These are phyloP conservation scores for Symbiodinium pilosum DNA, from an alignment of 73 alveolate genomes.

Conservation along the genomic window DNA sequence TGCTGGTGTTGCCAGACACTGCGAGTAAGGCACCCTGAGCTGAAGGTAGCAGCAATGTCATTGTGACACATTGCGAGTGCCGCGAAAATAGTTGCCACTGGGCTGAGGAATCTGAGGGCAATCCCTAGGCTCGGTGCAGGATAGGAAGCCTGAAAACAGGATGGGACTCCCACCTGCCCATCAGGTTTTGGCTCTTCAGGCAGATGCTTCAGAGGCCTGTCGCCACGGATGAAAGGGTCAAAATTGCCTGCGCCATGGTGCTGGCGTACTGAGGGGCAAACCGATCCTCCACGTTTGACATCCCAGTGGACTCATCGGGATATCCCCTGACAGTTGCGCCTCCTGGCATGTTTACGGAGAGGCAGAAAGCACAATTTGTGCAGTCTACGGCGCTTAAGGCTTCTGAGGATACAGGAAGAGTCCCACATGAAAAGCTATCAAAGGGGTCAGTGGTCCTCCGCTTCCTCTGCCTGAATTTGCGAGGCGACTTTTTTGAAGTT, in stretches of 20 bases:
- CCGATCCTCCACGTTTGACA: constrained; percentile 42
- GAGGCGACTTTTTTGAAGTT: no score
- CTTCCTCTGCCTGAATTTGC: no score
- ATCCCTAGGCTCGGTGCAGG: no score
- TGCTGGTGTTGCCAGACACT: neutral
- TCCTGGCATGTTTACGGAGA: neutral
- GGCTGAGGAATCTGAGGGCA: no score
- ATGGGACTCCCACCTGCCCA: no score
- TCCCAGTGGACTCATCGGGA: constrained; percentile 1
- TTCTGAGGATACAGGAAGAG: no score
- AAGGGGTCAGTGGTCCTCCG: no score
- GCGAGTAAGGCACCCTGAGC: neutral
- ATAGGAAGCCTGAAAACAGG: no score
- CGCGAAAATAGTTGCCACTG: neutral
- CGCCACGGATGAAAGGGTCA: neutral
- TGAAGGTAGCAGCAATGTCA: constrained; percentile 47
- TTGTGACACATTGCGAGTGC: constrained; percentile 83
- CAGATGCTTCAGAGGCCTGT: neutral
- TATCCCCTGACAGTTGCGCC: neutral
- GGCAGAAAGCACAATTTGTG: neutral
- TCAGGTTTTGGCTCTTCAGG: constrained; percentile 9
- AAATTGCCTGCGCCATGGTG: neutral
- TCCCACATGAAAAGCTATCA: no score
- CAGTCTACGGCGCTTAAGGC: no score
- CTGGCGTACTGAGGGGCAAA: constrained; percentile 7